A percentile compares a stretch with the other conserved stretches of the same genome.
phyloP scores from a whole-genome alignment of 78 protist species.

The Reticulomyxa filosa region DNA sequence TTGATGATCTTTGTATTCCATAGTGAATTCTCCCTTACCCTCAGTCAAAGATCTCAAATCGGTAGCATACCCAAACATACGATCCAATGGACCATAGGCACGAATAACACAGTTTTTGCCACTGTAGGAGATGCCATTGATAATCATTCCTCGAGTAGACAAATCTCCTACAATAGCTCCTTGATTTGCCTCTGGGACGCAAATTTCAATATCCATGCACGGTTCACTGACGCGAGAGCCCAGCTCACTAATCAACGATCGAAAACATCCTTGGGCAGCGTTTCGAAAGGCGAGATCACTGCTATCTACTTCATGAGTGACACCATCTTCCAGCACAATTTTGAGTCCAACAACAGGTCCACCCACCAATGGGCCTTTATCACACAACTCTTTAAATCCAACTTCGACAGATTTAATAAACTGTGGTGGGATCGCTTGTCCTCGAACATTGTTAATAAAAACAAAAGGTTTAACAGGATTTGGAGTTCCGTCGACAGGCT shows the following conservation, averaged over 20 bases:
- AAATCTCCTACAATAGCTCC: conserved; percentile 15
- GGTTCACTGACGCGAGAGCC: no score
- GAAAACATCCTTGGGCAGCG: conserved; percentile 43
- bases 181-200: conserved; percentile 60
- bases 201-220: conserved; percentile 60
- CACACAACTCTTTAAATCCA: conserved; percentile 20
- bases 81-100: conserved; percentile 57
- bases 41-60: conserved; percentile 67
- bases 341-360: conserved; percentile 53
- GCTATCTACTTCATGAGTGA: conserved; percentile 65
- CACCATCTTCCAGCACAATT: conserved; percentile 42
- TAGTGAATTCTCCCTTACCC: conserved; percentile 71
- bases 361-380: conserved; percentile 59
- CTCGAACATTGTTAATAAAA: neutral
- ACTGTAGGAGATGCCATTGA: conserved; percentile 7
- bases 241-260: no score
- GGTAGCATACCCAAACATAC: conserved; percentile 78
- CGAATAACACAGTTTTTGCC: conserved; percentile 21
- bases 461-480: no score
- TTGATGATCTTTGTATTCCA: no score
- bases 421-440: neutral
- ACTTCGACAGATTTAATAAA: neutral
- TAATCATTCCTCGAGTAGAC: no score
- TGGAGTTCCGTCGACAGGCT: neutral
- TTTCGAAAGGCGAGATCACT: conserved; percentile 66